phyloP scores from a whole-genome alignment of 306 rosid genomes.

The Vicia villosa region DNA sequence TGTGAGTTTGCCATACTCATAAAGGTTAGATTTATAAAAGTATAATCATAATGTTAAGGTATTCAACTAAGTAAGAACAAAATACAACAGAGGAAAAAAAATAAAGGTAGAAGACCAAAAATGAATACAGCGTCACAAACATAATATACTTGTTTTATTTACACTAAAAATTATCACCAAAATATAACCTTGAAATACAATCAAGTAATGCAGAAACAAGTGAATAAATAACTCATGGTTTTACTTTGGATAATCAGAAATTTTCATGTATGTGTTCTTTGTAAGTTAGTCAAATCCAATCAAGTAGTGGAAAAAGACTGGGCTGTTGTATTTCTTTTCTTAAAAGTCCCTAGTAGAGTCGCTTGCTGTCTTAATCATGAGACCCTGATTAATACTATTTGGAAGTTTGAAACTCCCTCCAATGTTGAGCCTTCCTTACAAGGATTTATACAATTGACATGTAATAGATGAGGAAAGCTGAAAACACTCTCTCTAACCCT shows the following conservation, averaged over 20 bases:
- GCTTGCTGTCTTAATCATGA: background rate
- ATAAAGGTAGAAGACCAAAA: background rate
- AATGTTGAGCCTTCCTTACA: background rate
- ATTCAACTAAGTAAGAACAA: constrained; percentile 6
- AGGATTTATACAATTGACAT: no score
- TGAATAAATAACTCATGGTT: background rate
- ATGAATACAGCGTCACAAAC: constrained; percentile 1
- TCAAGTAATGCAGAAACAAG: background rate
- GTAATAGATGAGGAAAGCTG: no score
- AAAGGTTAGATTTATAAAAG: constrained; percentile 12
- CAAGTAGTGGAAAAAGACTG: no score
- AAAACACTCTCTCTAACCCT: no score
- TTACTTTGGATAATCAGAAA: background rate
- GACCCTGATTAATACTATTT: background rate
- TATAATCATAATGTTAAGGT: constrained; percentile 18
- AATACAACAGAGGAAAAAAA: background rate
- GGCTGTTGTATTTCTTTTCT: background rate
- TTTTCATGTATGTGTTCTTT: background rate
- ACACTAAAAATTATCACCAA: background rate
- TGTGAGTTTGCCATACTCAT: background rate
- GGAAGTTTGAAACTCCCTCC: background rate
- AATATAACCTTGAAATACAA: background rate
- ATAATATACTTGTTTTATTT: background rate
- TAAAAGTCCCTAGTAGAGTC: background rate
- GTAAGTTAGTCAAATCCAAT: no score